Conservation (phyloP, 2,329 filamentous ascomycete genomes). For the Penicillium aurantiogriseum region DNA sequence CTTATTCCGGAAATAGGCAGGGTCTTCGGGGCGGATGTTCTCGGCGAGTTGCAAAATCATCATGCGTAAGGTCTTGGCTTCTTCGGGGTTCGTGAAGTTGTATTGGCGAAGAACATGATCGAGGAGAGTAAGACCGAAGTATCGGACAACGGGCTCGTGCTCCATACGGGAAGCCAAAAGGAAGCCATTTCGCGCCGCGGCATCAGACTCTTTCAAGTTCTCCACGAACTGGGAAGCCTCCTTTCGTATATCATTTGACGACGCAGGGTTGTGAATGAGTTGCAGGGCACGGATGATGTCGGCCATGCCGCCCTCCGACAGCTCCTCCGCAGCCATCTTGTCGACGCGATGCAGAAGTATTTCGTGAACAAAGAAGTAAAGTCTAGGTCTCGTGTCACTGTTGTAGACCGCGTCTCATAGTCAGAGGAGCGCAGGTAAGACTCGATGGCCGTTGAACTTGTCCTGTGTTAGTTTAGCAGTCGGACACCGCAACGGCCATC, state of each 20-base stretch:
- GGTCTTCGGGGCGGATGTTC: slow-evolving; percentile 68
- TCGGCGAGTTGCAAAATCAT: slow-evolving; percentile 80
- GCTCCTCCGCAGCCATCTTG: slow-evolving; percentile 36
- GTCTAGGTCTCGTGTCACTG: background rate
- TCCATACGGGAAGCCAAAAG: slow-evolving; percentile 71
- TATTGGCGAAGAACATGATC: slow-evolving; percentile 85
- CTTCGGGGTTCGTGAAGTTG: slow-evolving; percentile 67
- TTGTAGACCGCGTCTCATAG: slow-evolving; percentile 1
- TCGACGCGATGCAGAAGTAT: slow-evolving; percentile 5
- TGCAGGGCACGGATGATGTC: slow-evolving; percentile 79
- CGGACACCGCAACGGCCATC: slow-evolving; percentile 27
- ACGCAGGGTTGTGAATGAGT: slow-evolving; percentile 78
- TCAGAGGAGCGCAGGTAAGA: background rate
- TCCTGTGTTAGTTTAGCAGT: slow-evolving; percentile 18
- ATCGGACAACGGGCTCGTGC: slow-evolving; percentile 78
- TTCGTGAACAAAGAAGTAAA: background rate
- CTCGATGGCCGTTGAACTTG: slow-evolving; percentile 24
- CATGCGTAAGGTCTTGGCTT: slow-evolving; percentile 66
- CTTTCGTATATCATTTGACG: slow-evolving; percentile 75
- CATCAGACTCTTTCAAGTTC: slow-evolving; percentile 71
- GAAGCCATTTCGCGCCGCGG: slow-evolving; percentile 83
- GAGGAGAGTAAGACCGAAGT: slow-evolving; percentile 89
- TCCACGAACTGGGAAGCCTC: slow-evolving; percentile 86
- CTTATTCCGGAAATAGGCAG: slow-evolving; percentile 85
- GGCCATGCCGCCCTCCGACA: slow-evolving; percentile 39